Conservation (phyloP, 2,329 filamentous ascomycete species). For the Lachnellula willkommii region DNA sequence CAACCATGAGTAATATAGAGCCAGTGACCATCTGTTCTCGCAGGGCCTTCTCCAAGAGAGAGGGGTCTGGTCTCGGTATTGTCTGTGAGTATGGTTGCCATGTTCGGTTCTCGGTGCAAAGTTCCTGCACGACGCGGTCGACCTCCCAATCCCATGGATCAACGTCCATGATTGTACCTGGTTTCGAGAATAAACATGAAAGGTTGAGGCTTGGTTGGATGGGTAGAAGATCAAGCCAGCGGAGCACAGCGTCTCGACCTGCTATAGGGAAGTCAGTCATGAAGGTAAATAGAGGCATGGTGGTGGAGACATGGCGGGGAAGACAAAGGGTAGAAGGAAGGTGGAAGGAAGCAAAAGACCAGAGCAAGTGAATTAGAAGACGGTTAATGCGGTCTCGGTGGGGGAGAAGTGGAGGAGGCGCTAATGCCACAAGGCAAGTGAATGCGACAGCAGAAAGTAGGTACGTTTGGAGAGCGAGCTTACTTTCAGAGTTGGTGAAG, state of each 20-base stretch:
- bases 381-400: too few species aligned
- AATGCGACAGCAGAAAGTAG: too few species aligned
- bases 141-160: constrained; percentile 75
- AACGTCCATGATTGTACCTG: constrained; percentile 33
- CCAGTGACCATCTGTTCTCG: constrained; percentile 52
- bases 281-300: neutral
- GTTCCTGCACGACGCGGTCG: constrained; percentile 59
- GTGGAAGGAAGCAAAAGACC: neutral
- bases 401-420: too few species aligned
- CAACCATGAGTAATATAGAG: constrained; percentile 18
- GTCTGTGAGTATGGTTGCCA: constrained; percentile 37
- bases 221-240: constrained; percentile 13
- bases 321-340: neutral
- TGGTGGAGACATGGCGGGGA: neutral
- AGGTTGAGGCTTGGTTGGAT: constrained; percentile 9
- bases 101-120: constrained; percentile 52
- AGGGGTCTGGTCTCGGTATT: constrained; percentile 43
- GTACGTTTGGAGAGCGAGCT: too few species aligned
- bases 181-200: constrained; percentile 9
- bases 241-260: constrained; percentile 8
- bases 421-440: too few species aligned
- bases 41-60: constrained; percentile 49
- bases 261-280: constrained; percentile 17
- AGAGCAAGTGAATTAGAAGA: neutral
- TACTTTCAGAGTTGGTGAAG: too few species aligned